Base-by-base conservation (phyloP, 768 basidiomycete genomes). In the Tephrocybe sp. region DNA sequence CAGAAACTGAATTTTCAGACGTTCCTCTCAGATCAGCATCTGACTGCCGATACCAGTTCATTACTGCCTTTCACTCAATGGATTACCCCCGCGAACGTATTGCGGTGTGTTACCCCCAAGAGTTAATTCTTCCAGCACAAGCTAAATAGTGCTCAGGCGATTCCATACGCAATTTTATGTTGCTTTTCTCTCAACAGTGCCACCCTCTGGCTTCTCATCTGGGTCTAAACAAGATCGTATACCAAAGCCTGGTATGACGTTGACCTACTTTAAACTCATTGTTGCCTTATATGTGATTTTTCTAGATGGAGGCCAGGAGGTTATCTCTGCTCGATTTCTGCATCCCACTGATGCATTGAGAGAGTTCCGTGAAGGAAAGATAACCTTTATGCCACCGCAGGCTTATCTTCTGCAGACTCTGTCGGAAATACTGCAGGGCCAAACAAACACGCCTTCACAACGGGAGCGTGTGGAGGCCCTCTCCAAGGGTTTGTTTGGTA, bases 91-190 rank as follows among this genome's bases (percentile, higher is more conserved):
- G 60, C 64, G 8, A 74, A 69, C 24, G 57, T 66, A 22, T 76
- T 81, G 27, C 73, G 78, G 87, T 83, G 57, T 58, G 71, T 46
- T 15, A 9, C 15, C 21, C 30, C 51, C 36, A 9, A 27, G 21
- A 18, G 38, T 28, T 13, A 2, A 24, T 26, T n/a, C 45, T 8
- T 26, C 37, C 53, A 22, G 32, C n/a, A 37, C 34, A 24, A 56
- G 18, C 15, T 30, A 15, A 27, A 31, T 43, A 9, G 13, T 22
- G 5, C 2, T n/a, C 26, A 87, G 87, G 46, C 84, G 87, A 5
- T 89, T 88, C 64, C 79, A 81, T 55, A 81, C 87, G 3, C 80
- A 80, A 46, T 89, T 89, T 65, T 89, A 73, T 65, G 74, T 88
- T 39, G 68, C 75, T 2, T 89, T 88, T 62, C 75, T 89, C 18